Percentiles rank a stretch among this genome's conserved stretches.
Evolutionary conservation across 495 filamentous ascomycete species (phyloP).

Genomic region (Terfezia boudieri): DNA sequence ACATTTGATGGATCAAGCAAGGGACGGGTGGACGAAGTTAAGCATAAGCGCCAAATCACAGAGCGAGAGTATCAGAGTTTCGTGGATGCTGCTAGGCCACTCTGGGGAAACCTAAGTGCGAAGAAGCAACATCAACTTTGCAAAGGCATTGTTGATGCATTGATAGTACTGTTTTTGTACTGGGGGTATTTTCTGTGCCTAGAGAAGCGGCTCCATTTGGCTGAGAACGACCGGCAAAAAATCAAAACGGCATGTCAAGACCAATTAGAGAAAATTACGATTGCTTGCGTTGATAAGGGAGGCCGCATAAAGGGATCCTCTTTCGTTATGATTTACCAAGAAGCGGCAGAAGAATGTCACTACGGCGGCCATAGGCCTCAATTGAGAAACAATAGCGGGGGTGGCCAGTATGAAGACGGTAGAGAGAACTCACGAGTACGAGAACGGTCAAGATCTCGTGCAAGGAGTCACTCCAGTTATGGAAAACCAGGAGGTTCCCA

Average conservation of each 20-base stretch:
- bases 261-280: too few relatives aligned
- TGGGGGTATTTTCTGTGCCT: background rate
- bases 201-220: background rate
- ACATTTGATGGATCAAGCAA: background rate
- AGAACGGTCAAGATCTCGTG: too few relatives aligned
- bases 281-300: too few relatives aligned
- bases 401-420: too few relatives aligned
- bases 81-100: background rate
- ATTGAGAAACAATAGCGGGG: too few relatives aligned
- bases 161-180: background rate
- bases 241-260: background rate
- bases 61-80: background rate
- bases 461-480: too few relatives aligned
- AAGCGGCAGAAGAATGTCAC: too few relatives aligned
- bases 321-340: too few relatives aligned
- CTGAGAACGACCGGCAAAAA: background rate
- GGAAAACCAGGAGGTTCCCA: too few relatives aligned
- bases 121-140: background rate
- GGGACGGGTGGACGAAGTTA: constrained; percentile 13
- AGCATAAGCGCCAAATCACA: background rate
- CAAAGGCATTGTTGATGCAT: background rate
- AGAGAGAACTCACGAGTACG: too few relatives aligned
- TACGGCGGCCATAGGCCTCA: too few relatives aligned
- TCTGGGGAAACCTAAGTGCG: background rate
- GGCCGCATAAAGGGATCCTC: too few relatives aligned